Percentiles rank a stretch among this genome's conserved stretches.
These are phyloP conservation scores for Xenoacremonium recifei DNA, from an alignment of 2,329 filamentous ascomycete species.

Conservation along the genomic window DNA sequence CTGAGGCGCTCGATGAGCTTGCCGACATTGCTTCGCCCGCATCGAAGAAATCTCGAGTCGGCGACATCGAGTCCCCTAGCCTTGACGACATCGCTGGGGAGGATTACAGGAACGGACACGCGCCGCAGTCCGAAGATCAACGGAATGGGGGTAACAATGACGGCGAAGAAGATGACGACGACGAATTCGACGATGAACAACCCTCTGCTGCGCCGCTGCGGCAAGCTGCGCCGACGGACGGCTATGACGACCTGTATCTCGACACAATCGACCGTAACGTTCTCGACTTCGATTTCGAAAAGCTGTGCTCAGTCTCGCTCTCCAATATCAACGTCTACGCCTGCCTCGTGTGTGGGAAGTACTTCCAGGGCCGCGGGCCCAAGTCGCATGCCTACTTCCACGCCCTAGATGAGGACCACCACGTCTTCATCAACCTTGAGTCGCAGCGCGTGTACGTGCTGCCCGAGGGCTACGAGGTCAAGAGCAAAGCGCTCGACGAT, in stretches of 20 bases:
- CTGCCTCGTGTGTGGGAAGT: conserved; percentile 95
- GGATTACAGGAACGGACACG: conserved; percentile 34
- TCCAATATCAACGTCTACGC: conserved; percentile 99
- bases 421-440: conserved; percentile 98
- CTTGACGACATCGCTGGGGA: too few relatives aligned
- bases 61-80: conserved; percentile 41
- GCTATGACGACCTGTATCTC: conserved; percentile 94
- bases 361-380: conserved; percentile 89
- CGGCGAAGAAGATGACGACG: conserved; percentile 32
- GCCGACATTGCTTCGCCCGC: conserved; percentile 54
- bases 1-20: conserved; percentile 59
- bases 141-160: conserved; percentile 22
- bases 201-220: conserved; percentile 32
- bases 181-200: conserved; percentile 42
- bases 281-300: conserved; percentile 98
- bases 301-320: conserved; percentile 91
- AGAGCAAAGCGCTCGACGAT: conserved; percentile 90
- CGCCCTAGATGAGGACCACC: conserved; percentile 89
- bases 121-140: conserved; percentile 30
- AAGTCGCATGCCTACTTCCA: conserved; percentile 98
- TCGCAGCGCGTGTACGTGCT: conserved; percentile 88
- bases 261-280: conserved; percentile 93
- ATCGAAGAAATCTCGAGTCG: conserved; percentile 56
- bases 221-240: conserved; percentile 76
- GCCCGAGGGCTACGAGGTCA: conserved; percentile 95